Conservation (phyloP, 805 yeast species). For the Hyphopichia homilentoma region DNA sequence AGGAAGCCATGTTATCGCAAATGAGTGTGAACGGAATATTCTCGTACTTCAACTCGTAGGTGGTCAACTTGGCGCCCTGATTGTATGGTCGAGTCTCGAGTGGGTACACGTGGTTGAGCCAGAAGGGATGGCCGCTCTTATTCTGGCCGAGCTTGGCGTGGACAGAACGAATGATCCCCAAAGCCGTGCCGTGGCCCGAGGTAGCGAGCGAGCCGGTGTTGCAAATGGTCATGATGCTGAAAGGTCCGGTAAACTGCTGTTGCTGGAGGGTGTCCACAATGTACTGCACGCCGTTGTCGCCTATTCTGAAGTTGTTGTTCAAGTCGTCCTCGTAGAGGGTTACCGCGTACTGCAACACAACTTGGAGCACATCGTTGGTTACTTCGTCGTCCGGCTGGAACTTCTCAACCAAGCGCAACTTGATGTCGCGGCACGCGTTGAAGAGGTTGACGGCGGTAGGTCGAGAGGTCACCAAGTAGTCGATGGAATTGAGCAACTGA, state of each 20-base stretch:
- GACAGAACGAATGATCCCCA: conserved; percentile 83
- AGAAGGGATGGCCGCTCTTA: conserved; percentile 34
- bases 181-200: conserved; percentile 95
- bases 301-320: conserved; percentile 72
- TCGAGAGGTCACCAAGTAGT: conserved; percentile 68
- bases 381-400: conserved; percentile 21
- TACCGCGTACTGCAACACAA: conserved; percentile 44
- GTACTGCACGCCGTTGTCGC: conserved; percentile 76
- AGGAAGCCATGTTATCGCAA: conserved; percentile 89
- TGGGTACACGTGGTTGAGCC: conserved; percentile 72
- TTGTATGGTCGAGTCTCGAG: conserved; percentile 95
- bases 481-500: conserved; percentile 46
- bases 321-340: conserved; percentile 71
- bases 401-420: conserved; percentile 19
- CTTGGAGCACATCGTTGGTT: conserved; percentile 18
- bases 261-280: conserved; percentile 43
- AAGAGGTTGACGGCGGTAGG: conserved; percentile 95
- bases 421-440: conserved; percentile 62
- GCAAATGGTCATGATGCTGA: conserved; percentile 86
- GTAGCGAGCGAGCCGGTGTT: conserved; percentile 97
- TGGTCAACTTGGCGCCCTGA: conserved; percentile 92
- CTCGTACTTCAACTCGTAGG: conserved; percentile 85
- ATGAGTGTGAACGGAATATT: conserved; percentile 82
- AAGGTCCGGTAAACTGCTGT: conserved; percentile 56
- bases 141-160: conserved; percentile 39